phyloP scores from a whole-genome alignment of 176 grass and related monocot species.

The Eleusine indica region DNA sequence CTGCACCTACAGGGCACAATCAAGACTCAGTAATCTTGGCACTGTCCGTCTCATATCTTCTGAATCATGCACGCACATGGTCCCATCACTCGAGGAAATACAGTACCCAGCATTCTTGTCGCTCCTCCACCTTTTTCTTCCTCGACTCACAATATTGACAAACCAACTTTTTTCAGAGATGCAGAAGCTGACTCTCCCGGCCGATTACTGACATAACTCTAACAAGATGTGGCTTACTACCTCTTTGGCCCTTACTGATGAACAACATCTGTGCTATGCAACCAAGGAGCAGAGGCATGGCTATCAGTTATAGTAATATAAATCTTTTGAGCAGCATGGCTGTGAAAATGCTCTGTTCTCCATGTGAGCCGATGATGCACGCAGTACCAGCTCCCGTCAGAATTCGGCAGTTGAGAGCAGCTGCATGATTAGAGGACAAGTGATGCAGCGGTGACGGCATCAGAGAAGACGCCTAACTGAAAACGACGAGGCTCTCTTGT shows the following conservation, averaged over 20 bases:
- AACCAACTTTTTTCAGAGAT: background rate
- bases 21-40: background rate
- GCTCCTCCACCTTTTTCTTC: background rate
- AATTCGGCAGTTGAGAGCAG: background rate
- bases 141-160: background rate
- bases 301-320: too few species aligned
- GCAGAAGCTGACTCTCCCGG: background rate
- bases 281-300: background rate
- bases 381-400: background rate
- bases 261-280: background rate
- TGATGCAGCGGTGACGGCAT: conserved; percentile 17
- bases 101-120: background rate
- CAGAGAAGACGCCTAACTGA: background rate
- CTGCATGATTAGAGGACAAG: background rate
- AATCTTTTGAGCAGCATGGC: background rate
- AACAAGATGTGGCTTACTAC: background rate
- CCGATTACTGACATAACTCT: background rate
- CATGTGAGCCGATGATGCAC: background rate
- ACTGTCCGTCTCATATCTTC: background rate
- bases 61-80: background rate
- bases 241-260: background rate
- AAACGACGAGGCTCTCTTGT: background rate
- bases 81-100: background rate
- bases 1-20: background rate
- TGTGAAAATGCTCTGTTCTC: background rate